Conservation (phyloP, 768 basidiomycete species). For the Pisolithus marmoratus region DNA sequence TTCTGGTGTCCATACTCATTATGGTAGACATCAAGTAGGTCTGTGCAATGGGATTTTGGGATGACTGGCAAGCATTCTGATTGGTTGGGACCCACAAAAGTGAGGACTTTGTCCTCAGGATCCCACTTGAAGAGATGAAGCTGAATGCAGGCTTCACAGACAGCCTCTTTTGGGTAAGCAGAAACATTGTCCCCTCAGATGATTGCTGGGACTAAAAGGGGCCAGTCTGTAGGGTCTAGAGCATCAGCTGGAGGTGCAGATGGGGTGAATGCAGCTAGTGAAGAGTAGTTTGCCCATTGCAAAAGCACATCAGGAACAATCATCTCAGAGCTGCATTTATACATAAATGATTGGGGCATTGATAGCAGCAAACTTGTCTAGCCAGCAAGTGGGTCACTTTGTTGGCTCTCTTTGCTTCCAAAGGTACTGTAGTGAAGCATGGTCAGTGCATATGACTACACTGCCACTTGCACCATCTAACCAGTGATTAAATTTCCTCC, state of each 20-base stretch:
- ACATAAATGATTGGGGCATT: too few species aligned
- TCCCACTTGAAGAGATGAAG: too few species aligned
- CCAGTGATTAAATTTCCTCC: neutral
- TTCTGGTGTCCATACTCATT: neutral
- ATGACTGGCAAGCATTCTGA: neutral
- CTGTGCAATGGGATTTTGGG: neutral
- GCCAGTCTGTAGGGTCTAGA: neutral
- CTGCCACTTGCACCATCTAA: too few species aligned
- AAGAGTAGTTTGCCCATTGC: neutral
- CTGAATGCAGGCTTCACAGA: too few species aligned
- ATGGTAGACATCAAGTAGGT: neutral
- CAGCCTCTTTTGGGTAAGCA: too few species aligned
- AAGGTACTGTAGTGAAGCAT: too few species aligned
- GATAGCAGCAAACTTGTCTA: too few species aligned
- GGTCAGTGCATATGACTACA: too few species aligned
- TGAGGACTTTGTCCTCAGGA: too few species aligned
- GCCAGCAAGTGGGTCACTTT: neutral
- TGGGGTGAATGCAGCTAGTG: neutral
- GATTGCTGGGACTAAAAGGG: neutral
- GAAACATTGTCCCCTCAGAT: neutral
- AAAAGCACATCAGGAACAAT: neutral
- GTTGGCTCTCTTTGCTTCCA: neutral
- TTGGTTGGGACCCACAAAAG: too few species aligned
- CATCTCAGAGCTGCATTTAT: neutral
- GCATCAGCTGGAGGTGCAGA: neutral